Base-by-base conservation (phyloP, 768 basidiomycete genomes). In the Rhodotorula toruloides region DNA sequence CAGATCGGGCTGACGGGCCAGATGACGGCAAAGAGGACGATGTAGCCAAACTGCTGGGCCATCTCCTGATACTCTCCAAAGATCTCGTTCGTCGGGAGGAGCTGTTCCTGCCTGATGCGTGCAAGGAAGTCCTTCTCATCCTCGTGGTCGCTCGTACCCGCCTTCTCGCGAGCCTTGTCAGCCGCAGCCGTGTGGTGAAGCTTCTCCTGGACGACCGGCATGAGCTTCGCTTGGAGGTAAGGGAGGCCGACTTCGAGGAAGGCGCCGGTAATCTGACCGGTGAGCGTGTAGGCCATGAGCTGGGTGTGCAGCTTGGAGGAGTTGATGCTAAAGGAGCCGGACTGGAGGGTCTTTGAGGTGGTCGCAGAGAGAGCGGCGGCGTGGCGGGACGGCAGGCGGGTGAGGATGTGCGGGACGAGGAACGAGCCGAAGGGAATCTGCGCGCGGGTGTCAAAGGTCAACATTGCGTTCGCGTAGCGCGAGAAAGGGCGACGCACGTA, bases 1-100 rank as follows among this genome's bases (percentile, higher is more conserved):
- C 91, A 90, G 14, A 86, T 84, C 81, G 91, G 86, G 4, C 91
- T 88, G 25, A 98, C 80, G 5, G 93, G 91, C 91, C 92, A 98
- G 64, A 93, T 90, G 37, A 90, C 86, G 52, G 86, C 89, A 91
- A 92, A 98, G 29, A 97, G 80, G 13, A 85, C 85, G 37, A 97
- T 85, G 75, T 94, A 92, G 1, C 94, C 63, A 31, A 69, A 64
- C 65, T 93, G 91, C 14, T 88, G 87, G 22, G 89, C 89, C 93
- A 99, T 97, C 79, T 99, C 96, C 74, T 85, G 86, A 77, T 94
- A 99, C 52, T 68, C 94, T 58, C 74, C 84, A 73, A 90, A 92
- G 11, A 88, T 80, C 42, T 86, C 83, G 73, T 93, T 92, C 44
- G 86, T 86, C 0, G 92, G 89, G 54, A 93, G 80, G 32, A 84